A percentile compares a stretch with the other conserved stretches of the same genome.
These are phyloP conservation scores for Panaeolus cyanescens DNA, from an alignment of 768 basidiomycete species.

Conservation along the genomic window DNA sequence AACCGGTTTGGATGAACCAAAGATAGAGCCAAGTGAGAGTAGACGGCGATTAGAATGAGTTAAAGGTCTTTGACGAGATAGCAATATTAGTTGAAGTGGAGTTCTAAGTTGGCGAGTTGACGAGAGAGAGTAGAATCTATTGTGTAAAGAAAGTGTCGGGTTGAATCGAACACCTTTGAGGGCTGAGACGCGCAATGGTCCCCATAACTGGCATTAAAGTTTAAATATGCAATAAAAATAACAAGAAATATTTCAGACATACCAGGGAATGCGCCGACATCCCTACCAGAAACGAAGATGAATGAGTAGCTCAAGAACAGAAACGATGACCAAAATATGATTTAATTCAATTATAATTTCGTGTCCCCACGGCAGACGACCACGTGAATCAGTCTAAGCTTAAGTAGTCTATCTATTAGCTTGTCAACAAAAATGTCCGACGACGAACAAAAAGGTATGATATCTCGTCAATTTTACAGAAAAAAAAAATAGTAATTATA, in stretches of 20 bases:
- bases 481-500: slow-evolving; percentile 6
- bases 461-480: not conserved
- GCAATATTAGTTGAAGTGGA: slow-evolving; percentile 9
- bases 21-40: slow-evolving; percentile 46
- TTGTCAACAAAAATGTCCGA: slow-evolving; percentile 27
- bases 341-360: not conserved
- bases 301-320: not conserved
- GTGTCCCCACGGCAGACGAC: slow-evolving; percentile 2
- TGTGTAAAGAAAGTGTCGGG: slow-evolving; percentile 13
- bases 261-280: slow-evolving; percentile 31
- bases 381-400: slow-evolving; percentile 14
- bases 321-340: slow-evolving; percentile 1
- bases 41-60: slow-evolving; percentile 15
- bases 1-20: slow-evolving; percentile 41
- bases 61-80: slow-evolving; percentile 5
- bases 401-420: slow-evolving; percentile 16
- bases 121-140: slow-evolving; percentile 12
- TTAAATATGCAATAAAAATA: slow-evolving; percentile 10
- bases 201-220: slow-evolving; percentile 32
- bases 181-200: slow-evolving; percentile 36
- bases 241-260: slow-evolving; percentile 8
- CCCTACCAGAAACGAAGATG: slow-evolving; percentile 11
- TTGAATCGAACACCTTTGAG: slow-evolving; percentile 16
- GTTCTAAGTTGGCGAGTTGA: not conserved
- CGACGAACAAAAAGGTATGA: slow-evolving; percentile 41